Base-by-base conservation (phyloP, 345 rosid species). In the Murraya koenigii region DNA sequence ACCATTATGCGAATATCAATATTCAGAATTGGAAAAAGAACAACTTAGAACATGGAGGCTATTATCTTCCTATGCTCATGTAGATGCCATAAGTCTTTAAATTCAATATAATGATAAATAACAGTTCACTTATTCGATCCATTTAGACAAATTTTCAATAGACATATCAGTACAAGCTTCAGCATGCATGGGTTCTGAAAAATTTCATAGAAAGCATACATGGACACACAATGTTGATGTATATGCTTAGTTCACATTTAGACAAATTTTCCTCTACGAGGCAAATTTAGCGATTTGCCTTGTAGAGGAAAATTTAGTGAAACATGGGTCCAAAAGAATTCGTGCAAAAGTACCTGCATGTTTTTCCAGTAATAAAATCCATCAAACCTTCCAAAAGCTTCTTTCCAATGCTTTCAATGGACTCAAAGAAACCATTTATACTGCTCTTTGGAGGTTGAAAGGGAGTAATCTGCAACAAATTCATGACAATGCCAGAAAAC, bases 341-440 rank as follows among this genome's bases (percentile, higher is more conserved):
- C 39, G 39, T 47, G 36, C 36, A 66, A 22, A 66, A 28, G 35
- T 78, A 93, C 98, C 99, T 92, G 97, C 99, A 91, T 81, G 91
- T 80, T 73, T 84, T 87, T 73, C 98, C 99, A 8, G 89, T 88
- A 72, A 96, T 80, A 85, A 92, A 96, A 78, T 90, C 97, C 19
- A 84, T 78, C 72, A 91, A 82, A 81, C 85, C 90, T 82, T 89
- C 86, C 91, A 93, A 88, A 7, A 92, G 76, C 69, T 82, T 88
- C 66, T 79, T 83, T 90, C 91, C 89, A 10, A 90, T 38, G 66
- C 73, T 68, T 83, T 85, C 81, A 71, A 94, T 85, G 6, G 95
- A 88, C 26, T 89, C 97, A 26, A 88, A 86, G 88, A 94, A 87
- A 72, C 97, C 97, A 84, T 77, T 84, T 13, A 80, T 63, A n/a